These are phyloP conservation scores for Acmispon strigosus DNA, from an alignment of 306 rosid species.

Conservation along the genomic window DNA sequence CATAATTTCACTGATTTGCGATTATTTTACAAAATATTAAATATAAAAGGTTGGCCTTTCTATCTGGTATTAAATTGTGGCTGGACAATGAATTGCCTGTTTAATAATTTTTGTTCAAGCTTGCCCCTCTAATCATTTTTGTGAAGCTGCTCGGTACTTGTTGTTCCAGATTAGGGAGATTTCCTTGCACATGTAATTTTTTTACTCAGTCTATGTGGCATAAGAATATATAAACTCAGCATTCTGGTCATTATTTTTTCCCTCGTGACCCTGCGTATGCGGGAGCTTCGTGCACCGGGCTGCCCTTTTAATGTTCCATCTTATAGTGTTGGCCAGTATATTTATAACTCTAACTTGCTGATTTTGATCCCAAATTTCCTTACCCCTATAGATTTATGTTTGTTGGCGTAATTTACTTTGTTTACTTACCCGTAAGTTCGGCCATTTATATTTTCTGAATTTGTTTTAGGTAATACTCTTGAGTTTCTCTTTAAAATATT, in stretches of 20 bases:
- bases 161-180: neutral
- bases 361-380: neutral
- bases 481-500: slow-evolving; percentile 19
- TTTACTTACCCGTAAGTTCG: slow-evolving; percentile 3
- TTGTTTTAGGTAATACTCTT: neutral
- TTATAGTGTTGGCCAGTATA: neutral
- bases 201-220: neutral
- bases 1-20: neutral
- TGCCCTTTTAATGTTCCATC: neutral
- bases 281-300: too few species aligned
- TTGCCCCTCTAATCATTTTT: neutral
- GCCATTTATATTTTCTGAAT: neutral
- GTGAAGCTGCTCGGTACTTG: neutral
- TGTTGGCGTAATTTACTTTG: neutral
- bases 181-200: neutral
- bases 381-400: neutral
- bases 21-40: too few species aligned
- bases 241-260: neutral
- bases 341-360: neutral
- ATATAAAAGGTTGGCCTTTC: neutral
- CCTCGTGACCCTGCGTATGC: too few species aligned
- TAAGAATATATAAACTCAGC: neutral
- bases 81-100: neutral
- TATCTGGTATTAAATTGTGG: neutral
- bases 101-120: neutral